These are phyloP conservation scores for Pistacia integerrima DNA, from an alignment of 345 rosid species.

Conservation along the genomic window DNA sequence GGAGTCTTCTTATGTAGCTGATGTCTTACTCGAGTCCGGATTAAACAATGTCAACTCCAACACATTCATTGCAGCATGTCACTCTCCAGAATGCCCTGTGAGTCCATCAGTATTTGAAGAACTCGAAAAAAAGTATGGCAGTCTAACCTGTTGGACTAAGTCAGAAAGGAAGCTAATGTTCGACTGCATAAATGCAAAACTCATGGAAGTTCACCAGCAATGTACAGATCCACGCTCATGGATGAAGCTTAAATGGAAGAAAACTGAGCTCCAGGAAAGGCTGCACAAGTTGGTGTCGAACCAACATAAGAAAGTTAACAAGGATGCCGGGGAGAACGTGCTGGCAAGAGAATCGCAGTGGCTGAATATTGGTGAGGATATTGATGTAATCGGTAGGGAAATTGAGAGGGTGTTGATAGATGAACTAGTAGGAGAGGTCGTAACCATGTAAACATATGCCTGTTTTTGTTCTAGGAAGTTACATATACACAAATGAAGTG, in stretches of 20 bases:
- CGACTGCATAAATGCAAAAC: conserved; percentile 60
- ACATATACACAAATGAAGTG: conserved; percentile 23
- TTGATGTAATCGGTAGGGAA: conserved; percentile 68
- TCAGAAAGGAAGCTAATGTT: conserved; percentile 74
- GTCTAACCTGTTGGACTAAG: conserved; percentile 40
- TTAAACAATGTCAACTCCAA: conserved; percentile 43
- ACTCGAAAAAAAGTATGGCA: conserved; percentile 65
- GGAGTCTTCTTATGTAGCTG: conserved; percentile 54
- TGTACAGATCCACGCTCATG: conserved; percentile 57
- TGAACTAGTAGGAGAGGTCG: conserved; percentile 64
- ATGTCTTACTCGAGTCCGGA: conserved; percentile 55
- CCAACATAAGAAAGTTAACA: conserved; percentile 38
- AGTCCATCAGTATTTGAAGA: conserved; percentile 63
- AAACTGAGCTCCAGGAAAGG: conserved; percentile 42
- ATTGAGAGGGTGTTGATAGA: conserved; percentile 65
- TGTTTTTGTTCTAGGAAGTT: conserved; percentile 27
- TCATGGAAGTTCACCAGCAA: conserved; percentile 50
- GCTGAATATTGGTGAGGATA: conserved; percentile 56
- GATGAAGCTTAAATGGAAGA: conserved; percentile 52
- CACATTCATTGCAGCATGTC: conserved; percentile 46
- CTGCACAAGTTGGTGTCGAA: conserved; percentile 43
- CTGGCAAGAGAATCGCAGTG: conserved; percentile 47
- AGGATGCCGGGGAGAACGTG: conserved; percentile 41
- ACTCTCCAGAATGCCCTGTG: conserved; percentile 60
- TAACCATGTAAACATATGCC: conserved; percentile 28